Evolutionary conservation across 116 monocot species (phyloP), one percentile per base, ranked within the genome.

Genomic region (Dioscorea cayenensis): DNA sequence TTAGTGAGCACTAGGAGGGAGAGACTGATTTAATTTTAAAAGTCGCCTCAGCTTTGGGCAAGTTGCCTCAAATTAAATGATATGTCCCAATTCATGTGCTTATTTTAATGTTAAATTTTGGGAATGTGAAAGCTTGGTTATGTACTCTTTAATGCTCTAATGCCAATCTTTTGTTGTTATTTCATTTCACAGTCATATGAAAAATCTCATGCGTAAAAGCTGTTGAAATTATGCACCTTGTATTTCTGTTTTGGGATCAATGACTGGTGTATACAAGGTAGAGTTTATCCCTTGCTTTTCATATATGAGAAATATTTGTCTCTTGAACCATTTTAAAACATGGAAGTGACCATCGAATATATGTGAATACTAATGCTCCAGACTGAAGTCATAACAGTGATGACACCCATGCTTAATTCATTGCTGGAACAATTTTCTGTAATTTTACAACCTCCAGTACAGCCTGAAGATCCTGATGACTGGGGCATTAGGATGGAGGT

Each of bases 401-500:
- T 97, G 76, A 70, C 60, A 58, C 84, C 88, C 12, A 85, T 97
- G 76, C 70, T 88, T 69, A 77, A 76, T 80, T 77, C 85, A 32
- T 84, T 93, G 73, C 83, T 89, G 71, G 90, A 90, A 20, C 90
- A 93, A 23, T 85, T 97, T 66, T 77, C 84, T 29, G 63, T 72
- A 35, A 83, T 97, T 78, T 68, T 97, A 71, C 84, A 90, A 77
- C 64, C 81, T 72, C 86, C 90, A 28, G 66, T 97, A 73, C 81
- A 71, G 52, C 74, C 77, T 19, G 84, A 88, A 73, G 86, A 97
- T 83, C 88, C 90, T 55, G 93, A 93, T 85, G 97, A 91, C 51
- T 97, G 97, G 97, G 83, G 82, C 83, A 75, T 97, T 49, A 88
- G 80, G 64, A 87, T 93, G 90, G 93, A 93, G 93, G 97, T 97